Conservation (phyloP, 345 rosid genomes). For the Diplotaxis tenuifolia region DNA sequence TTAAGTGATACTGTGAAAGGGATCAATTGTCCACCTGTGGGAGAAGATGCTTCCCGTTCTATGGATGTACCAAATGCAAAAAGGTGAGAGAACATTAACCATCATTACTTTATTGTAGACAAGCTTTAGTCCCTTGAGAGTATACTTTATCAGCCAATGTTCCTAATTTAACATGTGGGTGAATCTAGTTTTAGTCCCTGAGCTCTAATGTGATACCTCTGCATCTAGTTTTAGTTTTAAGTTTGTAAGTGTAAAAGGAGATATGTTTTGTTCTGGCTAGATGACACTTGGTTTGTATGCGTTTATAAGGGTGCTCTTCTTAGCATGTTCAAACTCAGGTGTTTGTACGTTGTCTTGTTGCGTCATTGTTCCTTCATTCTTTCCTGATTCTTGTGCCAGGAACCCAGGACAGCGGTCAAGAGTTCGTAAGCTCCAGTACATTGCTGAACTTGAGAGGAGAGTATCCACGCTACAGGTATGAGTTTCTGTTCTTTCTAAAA, state of each 20-base stretch:
- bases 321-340: neutral
- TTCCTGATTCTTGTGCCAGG: constrained; percentile 39
- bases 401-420: constrained; percentile 78
- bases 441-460: constrained; percentile 75
- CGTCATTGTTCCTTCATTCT: neutral
- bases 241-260: constrained; percentile 4
- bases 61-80: constrained; percentile 43
- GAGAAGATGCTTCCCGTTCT: constrained; percentile 31
- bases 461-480: constrained; percentile 67
- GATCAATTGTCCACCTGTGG: constrained; percentile 34
- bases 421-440: constrained; percentile 80
- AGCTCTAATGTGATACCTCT: neutral
- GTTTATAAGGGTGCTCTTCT: neutral
- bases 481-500: constrained; percentile 11
- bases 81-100: constrained; percentile 47
- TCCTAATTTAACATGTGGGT: neutral
- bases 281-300: too few species aligned
- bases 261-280: neutral
- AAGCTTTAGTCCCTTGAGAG: neutral
- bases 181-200: constrained; percentile 4
- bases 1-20: constrained; percentile 44
- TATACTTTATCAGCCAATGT: neutral
- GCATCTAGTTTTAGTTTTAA: neutral
- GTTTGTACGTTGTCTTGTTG: constrained; percentile 12
- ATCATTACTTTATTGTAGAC: neutral